A percentile compares a stretch with the other conserved stretches of the same genome.
These are phyloP conservation scores for Rhodotorula graminis DNA, from an alignment of 768 basidiomycete species.

Conservation along the genomic window DNA sequence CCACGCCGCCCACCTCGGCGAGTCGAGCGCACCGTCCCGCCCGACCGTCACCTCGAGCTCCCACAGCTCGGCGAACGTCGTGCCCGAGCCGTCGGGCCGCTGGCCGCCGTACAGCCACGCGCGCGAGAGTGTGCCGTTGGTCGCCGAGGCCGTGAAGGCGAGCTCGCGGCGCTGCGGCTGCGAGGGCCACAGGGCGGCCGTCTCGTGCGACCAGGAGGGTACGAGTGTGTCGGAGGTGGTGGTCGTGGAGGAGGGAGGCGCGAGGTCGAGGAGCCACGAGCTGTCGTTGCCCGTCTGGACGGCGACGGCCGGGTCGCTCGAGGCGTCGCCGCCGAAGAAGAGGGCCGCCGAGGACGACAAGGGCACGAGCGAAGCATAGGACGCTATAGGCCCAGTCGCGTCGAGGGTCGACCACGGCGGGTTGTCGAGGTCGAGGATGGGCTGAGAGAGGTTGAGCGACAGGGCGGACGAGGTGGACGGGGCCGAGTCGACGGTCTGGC, in stretches of 20 bases:
- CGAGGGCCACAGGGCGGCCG: background rate
- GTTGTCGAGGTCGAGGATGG: conserved; percentile 20
- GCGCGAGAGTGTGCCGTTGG: conserved; percentile 19
- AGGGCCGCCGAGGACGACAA: conserved; percentile 2
- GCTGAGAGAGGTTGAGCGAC: conserved; percentile 22
- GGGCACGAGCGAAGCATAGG: conserved; percentile 12
- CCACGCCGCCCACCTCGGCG: background rate
- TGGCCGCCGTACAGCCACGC: conserved; percentile 31
- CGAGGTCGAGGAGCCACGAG: conserved; percentile 12
- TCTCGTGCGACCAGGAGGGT: conserved; percentile 9
- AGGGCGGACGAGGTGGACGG: conserved; percentile 20
- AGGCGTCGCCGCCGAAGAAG: conserved; percentile 32
- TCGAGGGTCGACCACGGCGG: conserved; percentile 22
- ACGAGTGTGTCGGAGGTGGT: background rate
- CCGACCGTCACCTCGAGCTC: conserved; percentile 11
- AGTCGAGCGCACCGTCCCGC: background rate
- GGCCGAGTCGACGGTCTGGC: conserved; percentile 30
- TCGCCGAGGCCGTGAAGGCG: conserved; percentile 19
- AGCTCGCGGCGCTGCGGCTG: conserved; percentile 25
- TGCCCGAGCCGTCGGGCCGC: conserved; percentile 15
- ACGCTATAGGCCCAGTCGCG: background rate
- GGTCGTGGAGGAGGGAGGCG: background rate
- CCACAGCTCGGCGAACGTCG: conserved; percentile 24
- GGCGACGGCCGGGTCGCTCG: conserved; percentile 15
- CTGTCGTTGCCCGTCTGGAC: conserved; percentile 26